Evolutionary conservation across 768 basidiomycete genomes (phyloP).

Genomic region (Fomitopsis pulvina): DNA sequence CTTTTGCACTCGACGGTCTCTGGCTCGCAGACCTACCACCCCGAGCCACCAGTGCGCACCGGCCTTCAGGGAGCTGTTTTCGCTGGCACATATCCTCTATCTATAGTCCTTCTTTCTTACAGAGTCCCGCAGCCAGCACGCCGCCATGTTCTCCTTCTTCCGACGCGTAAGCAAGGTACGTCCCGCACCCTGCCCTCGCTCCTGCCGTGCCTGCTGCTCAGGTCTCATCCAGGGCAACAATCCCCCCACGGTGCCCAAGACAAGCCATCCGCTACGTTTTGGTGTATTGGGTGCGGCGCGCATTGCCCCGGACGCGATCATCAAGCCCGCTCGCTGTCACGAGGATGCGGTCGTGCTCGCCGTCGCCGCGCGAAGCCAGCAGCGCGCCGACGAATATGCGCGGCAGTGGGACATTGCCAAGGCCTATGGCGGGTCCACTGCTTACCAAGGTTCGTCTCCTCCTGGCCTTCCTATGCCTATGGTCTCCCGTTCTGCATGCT

Average conservation of each 20-base stretch:
- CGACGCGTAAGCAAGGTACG: no score
- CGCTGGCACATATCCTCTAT: no score
- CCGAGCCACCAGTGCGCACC: no score
- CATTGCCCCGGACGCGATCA: constrained; percentile 46
- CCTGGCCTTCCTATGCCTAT: neutral
- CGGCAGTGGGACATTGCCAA: constrained; percentile 46
- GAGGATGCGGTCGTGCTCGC: constrained; percentile 49
- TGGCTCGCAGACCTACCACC: no score
- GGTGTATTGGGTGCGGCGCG: constrained; percentile 48
- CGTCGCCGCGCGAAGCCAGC: constrained; percentile 51
- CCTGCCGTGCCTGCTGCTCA: no score
- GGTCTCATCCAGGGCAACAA: constrained; percentile 1
- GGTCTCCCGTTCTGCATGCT: no score
- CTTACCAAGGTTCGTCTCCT: constrained; percentile 42
- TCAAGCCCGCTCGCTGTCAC: constrained; percentile 46
- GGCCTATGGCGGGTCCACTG: constrained; percentile 38
- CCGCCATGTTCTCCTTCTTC: no score
- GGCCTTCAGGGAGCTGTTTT: no score
- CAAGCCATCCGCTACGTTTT: constrained; percentile 21
- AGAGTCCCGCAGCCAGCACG: no score
- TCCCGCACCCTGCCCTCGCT: no score
- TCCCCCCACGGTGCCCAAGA: neutral
- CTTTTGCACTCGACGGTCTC: no score
- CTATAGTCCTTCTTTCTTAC: no score
- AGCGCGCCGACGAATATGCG: constrained; percentile 42